Evolutionary conservation across 257 asterid species (phyloP), one percentile per base, ranked within the genome.

Genomic region (Cynanchum wilfordii): DNA sequence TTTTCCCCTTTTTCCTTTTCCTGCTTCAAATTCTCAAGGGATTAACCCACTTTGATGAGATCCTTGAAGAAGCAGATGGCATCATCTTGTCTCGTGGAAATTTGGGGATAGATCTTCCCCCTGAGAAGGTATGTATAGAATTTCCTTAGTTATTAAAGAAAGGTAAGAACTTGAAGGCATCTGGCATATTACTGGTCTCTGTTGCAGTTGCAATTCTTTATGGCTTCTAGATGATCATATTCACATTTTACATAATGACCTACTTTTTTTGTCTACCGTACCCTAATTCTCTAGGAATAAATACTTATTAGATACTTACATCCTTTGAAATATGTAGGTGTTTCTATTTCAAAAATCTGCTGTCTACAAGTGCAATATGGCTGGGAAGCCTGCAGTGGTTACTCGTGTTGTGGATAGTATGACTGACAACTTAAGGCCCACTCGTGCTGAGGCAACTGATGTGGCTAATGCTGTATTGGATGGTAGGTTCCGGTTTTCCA

Each of bases 371-470:
- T 92, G 98, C 78, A 92, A 92, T 82, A 92, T 92, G 98, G 97
- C 96, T 68, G 97, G 97, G 71, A 92, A 92, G 84, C 97, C 97
- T 55, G 95, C 96, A 36, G 98, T 90, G 73, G 92, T 92, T 16
- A 92, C 98, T 52, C 98, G 98, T 66, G 98, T 92, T 78, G 98
- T 92, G 57, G 98, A 92, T 80, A 92, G 98, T 56, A 92, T 92
- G 98, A 92, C 97, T 17, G 96, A 92, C 89, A 92, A 92, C 84
- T 82, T 90, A 58, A 86, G 98, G 82, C 98, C 98, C 65, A 92
- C 98, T 66, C 98, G 98, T 79, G 98, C 98, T 67, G 98, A 92
- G 84, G 98, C 98, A 73, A 92, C 98, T 74, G 98, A 92, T 90
- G 96, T 92, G 7, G 98, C 98, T 52, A 92, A 92, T 81, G 96